phyloP scores from a whole-genome alignment of 2,329 filamentous ascomycete species.

The Alternaria brassicae region DNA sequence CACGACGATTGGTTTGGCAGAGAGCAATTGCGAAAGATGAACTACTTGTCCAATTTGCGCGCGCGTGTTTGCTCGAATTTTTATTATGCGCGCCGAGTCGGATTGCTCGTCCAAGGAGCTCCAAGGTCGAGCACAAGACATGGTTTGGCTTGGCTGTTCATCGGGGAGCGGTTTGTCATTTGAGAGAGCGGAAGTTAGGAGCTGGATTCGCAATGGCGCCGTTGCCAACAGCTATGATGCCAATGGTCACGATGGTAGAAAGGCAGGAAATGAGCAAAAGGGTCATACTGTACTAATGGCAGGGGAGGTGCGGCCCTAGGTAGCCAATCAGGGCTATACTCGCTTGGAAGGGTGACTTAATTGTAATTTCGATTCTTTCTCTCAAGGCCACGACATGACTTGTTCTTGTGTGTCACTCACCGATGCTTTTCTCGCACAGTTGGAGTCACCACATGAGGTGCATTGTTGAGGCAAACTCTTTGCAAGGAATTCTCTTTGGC shows the following conservation, averaged over 20 bases:
- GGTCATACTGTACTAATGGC: conserved; percentile 10
- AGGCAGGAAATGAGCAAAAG: conserved; percentile 21
- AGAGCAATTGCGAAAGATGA: conserved; percentile 1
- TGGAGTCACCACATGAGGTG: neutral
- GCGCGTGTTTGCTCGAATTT: neutral
- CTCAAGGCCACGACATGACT: conserved; percentile 7
- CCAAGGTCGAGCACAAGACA: neutral
- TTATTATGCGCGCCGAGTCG: neutral
- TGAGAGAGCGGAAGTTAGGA: conserved; percentile 5
- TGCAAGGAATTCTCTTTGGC: conserved; percentile 6
- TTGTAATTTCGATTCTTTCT: conserved; percentile 33
- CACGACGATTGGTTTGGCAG: neutral
- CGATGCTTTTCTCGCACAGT: conserved; percentile 1
- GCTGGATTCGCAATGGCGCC: conserved; percentile 10
- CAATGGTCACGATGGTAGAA: conserved; percentile 2
- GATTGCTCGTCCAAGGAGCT: neutral
- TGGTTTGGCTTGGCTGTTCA: conserved; percentile 3
- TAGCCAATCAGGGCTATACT: conserved; percentile 30
- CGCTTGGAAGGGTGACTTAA: conserved; percentile 27
- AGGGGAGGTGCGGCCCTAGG: conserved; percentile 11
- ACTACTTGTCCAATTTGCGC: neutral
- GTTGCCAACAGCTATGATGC: conserved; percentile 15
- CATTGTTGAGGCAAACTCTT: conserved; percentile 15
- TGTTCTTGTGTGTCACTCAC: conserved; percentile 18
- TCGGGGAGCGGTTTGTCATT: neutral